phyloP scores from a whole-genome alignment of 106 monocot species.

The Alisma plantagoaquatica region DNA sequence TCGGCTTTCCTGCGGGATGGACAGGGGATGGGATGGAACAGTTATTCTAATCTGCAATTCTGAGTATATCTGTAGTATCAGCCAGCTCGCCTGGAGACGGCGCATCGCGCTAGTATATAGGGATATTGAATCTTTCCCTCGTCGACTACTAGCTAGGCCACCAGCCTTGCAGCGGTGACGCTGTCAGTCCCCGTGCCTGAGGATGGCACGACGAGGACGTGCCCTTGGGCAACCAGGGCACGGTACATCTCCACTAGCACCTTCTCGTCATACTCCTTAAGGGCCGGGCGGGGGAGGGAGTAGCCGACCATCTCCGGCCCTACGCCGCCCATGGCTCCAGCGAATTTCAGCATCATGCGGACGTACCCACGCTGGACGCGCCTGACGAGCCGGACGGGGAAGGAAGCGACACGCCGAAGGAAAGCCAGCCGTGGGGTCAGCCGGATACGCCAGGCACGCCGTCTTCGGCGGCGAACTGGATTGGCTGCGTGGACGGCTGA shows the following conservation, averaged over 20 bases:
- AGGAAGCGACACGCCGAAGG: constrained; percentile 4
- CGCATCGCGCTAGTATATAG: too few relatives aligned
- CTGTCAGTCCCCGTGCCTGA: too few relatives aligned
- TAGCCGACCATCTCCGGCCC: not conserved
- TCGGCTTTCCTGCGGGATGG: too few relatives aligned
- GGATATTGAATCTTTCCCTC: too few relatives aligned
- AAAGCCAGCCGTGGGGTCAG: constrained; percentile 11
- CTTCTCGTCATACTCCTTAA: constrained; percentile 52
- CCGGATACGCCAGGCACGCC: constrained; percentile 9
- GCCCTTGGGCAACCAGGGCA: constrained; percentile 18
- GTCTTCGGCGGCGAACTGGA: not conserved
- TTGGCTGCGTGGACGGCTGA: not conserved
- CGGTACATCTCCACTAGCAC: constrained; percentile 46
- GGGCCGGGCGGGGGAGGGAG: constrained; percentile 3
- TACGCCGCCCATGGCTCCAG: constrained; percentile 10
- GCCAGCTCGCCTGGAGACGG: too few relatives aligned
- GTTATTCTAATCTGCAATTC: too few relatives aligned
- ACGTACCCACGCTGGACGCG: constrained; percentile 43
- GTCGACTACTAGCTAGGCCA: too few relatives aligned
- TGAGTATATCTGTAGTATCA: too few relatives aligned
- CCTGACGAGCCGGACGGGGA: constrained; percentile 27
- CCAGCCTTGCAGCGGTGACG: not conserved
- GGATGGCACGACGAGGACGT: not conserved
- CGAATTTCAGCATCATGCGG: constrained; percentile 32
- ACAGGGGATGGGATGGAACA: too few relatives aligned